A percentile compares a stretch with the other conserved stretches of the same genome.
These are phyloP conservation scores for Penicillium hesseltinei DNA, from an alignment of 2,329 filamentous ascomycete species.

Conservation along the genomic window DNA sequence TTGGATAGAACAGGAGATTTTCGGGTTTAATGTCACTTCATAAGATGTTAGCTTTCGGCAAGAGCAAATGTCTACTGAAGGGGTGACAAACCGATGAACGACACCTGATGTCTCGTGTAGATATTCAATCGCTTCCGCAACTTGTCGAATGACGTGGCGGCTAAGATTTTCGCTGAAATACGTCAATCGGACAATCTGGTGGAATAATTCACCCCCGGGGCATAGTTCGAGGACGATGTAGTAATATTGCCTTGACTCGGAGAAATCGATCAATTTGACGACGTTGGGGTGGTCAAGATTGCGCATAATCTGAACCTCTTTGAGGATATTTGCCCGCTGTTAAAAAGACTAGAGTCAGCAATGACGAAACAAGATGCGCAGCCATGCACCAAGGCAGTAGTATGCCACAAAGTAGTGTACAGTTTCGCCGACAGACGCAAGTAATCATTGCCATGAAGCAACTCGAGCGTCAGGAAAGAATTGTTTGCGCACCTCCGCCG, in stretches of 20 bases:
- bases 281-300: slow-evolving; percentile 96
- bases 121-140: slow-evolving; percentile 91
- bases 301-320: slow-evolving; percentile 98
- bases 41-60: slow-evolving; percentile 8
- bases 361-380: slow-evolving; percentile 2
- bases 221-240: slow-evolving; percentile 96
- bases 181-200: slow-evolving; percentile 95
- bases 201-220: slow-evolving; percentile 93
- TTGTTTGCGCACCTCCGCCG: slow-evolving; percentile 81
- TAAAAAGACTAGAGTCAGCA: slow-evolving; percentile 28
- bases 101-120: slow-evolving; percentile 92
- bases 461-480: slow-evolving; percentile 31
- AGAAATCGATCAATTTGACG: slow-evolving; percentile 88
- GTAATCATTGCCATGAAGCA: slow-evolving; percentile 10
- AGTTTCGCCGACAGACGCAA: neutral
- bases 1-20: slow-evolving; percentile 90
- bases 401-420: neutral
- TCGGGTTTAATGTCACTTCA: slow-evolving; percentile 78
- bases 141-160: slow-evolving; percentile 89
- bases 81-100: slow-evolving; percentile 77
- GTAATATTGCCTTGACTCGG: slow-evolving; percentile 91
- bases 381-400: slow-evolving; percentile 17
- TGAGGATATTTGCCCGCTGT: slow-evolving; percentile 93
- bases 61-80: neutral
- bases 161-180: slow-evolving; percentile 97